Base-by-base conservation (phyloP, 768 basidiomycete genomes). In the Agaricus blazei region DNA sequence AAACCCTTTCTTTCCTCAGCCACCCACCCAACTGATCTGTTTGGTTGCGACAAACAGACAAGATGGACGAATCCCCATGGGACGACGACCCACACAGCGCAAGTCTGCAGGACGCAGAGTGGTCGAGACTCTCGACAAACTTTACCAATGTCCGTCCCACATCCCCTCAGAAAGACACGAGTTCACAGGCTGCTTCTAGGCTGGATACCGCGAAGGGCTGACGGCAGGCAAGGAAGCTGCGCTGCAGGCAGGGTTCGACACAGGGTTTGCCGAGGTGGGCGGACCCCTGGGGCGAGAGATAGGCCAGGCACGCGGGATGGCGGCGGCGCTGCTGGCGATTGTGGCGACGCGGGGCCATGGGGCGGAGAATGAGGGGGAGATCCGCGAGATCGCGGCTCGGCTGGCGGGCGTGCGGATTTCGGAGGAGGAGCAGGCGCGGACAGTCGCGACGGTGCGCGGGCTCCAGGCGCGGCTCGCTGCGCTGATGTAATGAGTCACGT, bases 181-280 rank as follows among this genome's bases (percentile, higher is more conserved):
- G 15, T 38, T 23, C 41, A 48, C 46, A 51, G 43, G 12, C 26
- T 37, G 49, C 62, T 43, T 24, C 14, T 27, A 97, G 96, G 84
- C 84, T 15, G 96, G 96, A 2, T 98, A 98, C 65, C 84, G 96
- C n/a, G 95, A 98, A 71, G 96, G 96, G 5, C 96, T 98, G 62
- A 89, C 86, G 0, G 84, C 87, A 3, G 96, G 96, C 3, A 98
- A 98, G 67, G 88, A 95, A 66, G 75, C 80, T 0, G 85, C 85
- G 2, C 76, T 98, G 1, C 96, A 99, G 64, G 75, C 84, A 59
- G 96, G 96, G 0, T 98, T 99, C 64, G 92, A 99, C 68, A 72
- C 77, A 3, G 93, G 91, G 1, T 98, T 92, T 63, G 84, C 85
- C 0, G 67, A 71, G 12, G 73, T 83, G 9, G 91, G 93, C 1